These are phyloP conservation scores for Bolboschoenus planiculmis DNA, from an alignment of 176 grass and related monocot species.

Conservation along the genomic window DNA sequence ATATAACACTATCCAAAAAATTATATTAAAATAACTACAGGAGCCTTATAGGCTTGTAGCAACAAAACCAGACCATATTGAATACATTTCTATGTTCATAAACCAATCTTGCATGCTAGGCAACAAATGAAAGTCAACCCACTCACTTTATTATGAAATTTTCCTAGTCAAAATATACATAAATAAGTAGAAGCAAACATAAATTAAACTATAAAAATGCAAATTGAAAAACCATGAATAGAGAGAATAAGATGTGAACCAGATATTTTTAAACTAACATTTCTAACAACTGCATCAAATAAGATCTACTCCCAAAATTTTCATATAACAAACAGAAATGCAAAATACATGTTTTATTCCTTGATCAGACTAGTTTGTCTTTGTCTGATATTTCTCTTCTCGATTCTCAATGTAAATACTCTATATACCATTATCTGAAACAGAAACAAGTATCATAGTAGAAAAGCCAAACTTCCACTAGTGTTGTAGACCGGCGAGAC, in stretches of 20 bases:
- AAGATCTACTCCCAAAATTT: not conserved
- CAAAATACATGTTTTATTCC: not conserved
- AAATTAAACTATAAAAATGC: not conserved
- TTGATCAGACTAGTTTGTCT: not conserved
- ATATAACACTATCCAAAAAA: not conserved
- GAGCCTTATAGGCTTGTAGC: not conserved
- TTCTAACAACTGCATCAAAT: not conserved
- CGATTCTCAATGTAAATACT: not conserved
- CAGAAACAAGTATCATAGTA: not conserved
- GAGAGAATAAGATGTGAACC: not conserved
- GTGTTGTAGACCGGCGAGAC: not conserved
- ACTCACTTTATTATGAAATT: not conserved
- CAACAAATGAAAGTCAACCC: not conserved
- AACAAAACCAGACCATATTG: not conserved
- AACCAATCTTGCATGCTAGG: not conserved
- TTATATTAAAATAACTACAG: not conserved
- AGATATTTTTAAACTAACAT: not conserved
- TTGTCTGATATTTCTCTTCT: not conserved
- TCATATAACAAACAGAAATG: not conserved
- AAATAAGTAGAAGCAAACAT: not conserved
- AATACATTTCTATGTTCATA: not conserved
- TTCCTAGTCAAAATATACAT: constrained; percentile 1
- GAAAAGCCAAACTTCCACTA: not conserved
- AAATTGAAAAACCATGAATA: not conserved
- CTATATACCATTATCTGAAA: constrained; percentile 3